Evolutionary conservation across 1,284 basidiomycete species (phyloP), one percentile per base, ranked within the genome.

Genomic region (Athelia sp.): DNA sequence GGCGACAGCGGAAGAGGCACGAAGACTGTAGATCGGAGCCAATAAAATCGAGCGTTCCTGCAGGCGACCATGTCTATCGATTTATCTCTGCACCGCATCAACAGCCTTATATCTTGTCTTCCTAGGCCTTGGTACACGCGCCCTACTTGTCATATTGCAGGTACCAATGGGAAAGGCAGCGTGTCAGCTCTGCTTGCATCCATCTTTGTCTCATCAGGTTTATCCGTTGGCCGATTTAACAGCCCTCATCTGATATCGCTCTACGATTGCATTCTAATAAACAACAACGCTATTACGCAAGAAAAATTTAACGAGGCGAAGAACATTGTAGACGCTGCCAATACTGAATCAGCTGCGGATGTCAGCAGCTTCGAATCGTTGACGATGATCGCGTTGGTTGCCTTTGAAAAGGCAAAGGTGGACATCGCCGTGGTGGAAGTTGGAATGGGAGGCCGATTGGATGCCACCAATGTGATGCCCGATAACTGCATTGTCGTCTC

Each of bases 81-180:
- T 55, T 81, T 97, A 9, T 83, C 84, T 1, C 75, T 97, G 1
- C 74, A 84, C 35, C 81, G 92, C 3, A 84, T 98, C 56, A 63
- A 63, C 19, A 66, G 56, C 4, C 73, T 97, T 2, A 75, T 87
- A 46, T 53, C 62, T 3, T 64, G 75, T 48, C 74, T 98, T 1
- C 84, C 83, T 0, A 71, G 76, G 0, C 15, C 36, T n/a, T 40
- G 26, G 26, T 84, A 88, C 59, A 79, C 72, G 0, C 81, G 92
- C 1, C 95, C 94, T 0, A 92, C 95, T 1, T 78, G 94, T 34
- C 97, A 99, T 62, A 79, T 99, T 47, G 87, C 93, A 3, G 96
- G 97, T 0, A 99, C 97, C 0, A 99, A 99, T 68, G 96, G 96
- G 24, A 99, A 99, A 68, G 97, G 97, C 23, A 94, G 89, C 52